phyloP scores from a whole-genome alignment of 148 eudicot genomes.

The Spergularia marina region DNA sequence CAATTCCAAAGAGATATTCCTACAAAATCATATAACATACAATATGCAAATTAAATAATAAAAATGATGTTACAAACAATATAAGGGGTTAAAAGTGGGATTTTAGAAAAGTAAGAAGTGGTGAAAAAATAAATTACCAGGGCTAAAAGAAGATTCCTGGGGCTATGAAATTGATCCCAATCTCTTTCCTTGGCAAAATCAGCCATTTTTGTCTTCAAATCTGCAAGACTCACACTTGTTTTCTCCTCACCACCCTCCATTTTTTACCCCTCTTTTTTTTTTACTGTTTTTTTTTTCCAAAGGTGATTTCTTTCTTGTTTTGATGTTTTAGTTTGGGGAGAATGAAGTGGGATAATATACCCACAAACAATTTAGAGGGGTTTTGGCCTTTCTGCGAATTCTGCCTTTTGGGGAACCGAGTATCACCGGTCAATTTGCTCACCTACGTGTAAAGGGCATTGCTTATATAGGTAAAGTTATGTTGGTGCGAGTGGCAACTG shows the following conservation, averaged over 20 bases:
- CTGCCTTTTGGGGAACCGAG: background rate
- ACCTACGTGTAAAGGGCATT: background rate
- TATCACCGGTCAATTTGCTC: background rate
- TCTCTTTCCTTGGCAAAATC: slow-evolving; percentile 54
- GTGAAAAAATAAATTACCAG: slow-evolving; percentile 28
- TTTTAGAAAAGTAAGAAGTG: background rate
- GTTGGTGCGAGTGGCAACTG: too few species aligned
- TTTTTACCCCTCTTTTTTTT: slow-evolving; percentile 7
- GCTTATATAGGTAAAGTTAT: too few species aligned
- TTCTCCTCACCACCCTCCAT: slow-evolving; percentile 26
- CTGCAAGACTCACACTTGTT: slow-evolving; percentile 33
- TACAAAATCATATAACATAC: background rate
- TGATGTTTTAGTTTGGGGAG: background rate
- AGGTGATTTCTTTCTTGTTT: background rate
- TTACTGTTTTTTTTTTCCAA: background rate
- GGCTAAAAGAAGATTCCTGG: slow-evolving; percentile 56
- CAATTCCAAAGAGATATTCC: background rate
- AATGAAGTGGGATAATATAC: background rate
- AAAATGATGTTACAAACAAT: background rate
- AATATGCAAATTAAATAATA: background rate
- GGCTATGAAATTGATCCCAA: slow-evolving; percentile 58
- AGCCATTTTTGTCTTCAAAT: slow-evolving; percentile 47
- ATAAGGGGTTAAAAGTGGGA: background rate
- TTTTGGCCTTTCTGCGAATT: background rate
- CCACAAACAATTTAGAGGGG: background rate